These are phyloP conservation scores for Cordyceps cicadae DNA, from an alignment of 2,329 filamentous ascomycete genomes.

Conservation along the genomic window DNA sequence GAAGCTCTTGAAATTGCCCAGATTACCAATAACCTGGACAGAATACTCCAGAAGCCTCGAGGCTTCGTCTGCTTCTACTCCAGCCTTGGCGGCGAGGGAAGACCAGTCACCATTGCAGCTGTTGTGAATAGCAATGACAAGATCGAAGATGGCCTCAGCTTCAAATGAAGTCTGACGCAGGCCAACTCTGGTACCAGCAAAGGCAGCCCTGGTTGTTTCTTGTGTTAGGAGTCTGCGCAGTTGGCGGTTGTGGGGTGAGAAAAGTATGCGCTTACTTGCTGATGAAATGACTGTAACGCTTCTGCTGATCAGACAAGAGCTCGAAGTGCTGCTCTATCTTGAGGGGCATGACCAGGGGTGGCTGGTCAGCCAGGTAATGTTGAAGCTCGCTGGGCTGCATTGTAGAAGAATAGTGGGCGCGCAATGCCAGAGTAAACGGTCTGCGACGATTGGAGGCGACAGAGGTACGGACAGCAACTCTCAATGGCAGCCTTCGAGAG, in stretches of 20 bases:
- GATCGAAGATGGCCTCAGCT: slow-evolving; percentile 71
- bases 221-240: slow-evolving; percentile 36
- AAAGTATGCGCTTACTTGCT: slow-evolving; percentile 51
- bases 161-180: slow-evolving; percentile 75
- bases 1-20: slow-evolving; percentile 81
- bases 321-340: slow-evolving; percentile 92
- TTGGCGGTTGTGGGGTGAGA: neutral
- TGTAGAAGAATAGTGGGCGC: slow-evolving; percentile 20
- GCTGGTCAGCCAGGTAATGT: slow-evolving; percentile 85
- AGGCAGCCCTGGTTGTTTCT: slow-evolving; percentile 53
- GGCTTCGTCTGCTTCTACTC: slow-evolving; percentile 55
- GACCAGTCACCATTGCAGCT: slow-evolving; percentile 63
- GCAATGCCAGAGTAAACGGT: slow-evolving; percentile 17
- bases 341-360: slow-evolving; percentile 78
- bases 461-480: slow-evolving; percentile 1
- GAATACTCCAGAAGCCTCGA: slow-evolving; percentile 68
- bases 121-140: slow-evolving; percentile 66
- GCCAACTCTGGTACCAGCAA: slow-evolving; percentile 69
- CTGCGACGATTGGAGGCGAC: neutral
- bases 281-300: slow-evolving; percentile 86
- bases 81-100: slow-evolving; percentile 54
- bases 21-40: slow-evolving; percentile 70
- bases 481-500: slow-evolving; percentile 27
- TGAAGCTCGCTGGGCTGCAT: slow-evolving; percentile 54
- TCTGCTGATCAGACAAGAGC: slow-evolving; percentile 63